Evolutionary conservation across 345 rosid genomes (phyloP), one percentile per base, ranked within the genome.

Genomic region (Gossypium stocksii): DNA sequence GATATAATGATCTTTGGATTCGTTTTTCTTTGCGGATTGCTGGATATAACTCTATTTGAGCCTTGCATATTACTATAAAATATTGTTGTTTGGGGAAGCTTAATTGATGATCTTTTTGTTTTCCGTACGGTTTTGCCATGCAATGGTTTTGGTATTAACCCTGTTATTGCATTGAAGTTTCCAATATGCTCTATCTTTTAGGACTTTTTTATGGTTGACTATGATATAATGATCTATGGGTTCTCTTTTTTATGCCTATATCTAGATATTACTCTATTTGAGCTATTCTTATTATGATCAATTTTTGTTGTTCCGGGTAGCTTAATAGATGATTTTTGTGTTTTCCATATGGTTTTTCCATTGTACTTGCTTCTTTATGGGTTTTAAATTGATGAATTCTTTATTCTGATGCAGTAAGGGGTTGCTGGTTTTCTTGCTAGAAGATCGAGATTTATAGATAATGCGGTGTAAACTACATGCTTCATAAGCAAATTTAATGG

Each of bases 351-450:
- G 62, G 9, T 56, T 12, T 46, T 17, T 52, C 29, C 25, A 38
- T 53, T 4, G 15, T 63, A 10, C 19, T 10, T 74, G 70, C 22
- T 61, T 71, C 25, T 61, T 34, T 23, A 38, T 68, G 44, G 76
- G 49, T 14, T 66, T 44, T n/a, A 4, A 4, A 43, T 56, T 44
- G 45, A 62, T 75, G 41, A 16, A 70, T 46, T 76, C 45, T 75
- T 45, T 20, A 53, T 54, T 27, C 70, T 44, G 64, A 70, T 80
- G 70, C 82, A 76, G 85, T 72, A 19, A 54, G 52, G 57, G 52
- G 16, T 68, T 71, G 71, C 74, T 57, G 74, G 69, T 68, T 60
- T 72, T 77, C 74, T 76, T 54, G 63, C 73, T 25, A 17, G 67
- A 58, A 66, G 76, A 44, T 66, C 48, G 74, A 58, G 80, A 64